phyloP scores from a whole-genome alignment of 495 filamentous ascomycete species.

The Trichoderma parareesei region DNA sequence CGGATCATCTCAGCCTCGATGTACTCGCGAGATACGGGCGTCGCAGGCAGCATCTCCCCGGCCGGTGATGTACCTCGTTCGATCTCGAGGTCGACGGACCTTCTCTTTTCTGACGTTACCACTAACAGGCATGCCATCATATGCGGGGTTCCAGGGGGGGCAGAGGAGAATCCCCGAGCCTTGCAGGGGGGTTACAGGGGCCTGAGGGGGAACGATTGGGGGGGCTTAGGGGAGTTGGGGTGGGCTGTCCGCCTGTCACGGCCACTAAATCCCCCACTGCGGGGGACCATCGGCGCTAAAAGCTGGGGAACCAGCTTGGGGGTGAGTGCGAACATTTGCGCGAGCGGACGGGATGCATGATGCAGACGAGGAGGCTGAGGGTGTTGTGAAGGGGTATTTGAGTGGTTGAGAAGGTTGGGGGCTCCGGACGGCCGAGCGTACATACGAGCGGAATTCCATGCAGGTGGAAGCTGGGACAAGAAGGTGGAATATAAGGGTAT shows the following conservation, averaged over 20 bases:
- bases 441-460: neutral
- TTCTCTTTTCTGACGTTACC: slow-evolving; percentile 9
- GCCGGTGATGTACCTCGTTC: neutral
- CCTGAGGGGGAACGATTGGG: neutral
- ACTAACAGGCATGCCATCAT: neutral
- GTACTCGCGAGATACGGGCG: neutral
- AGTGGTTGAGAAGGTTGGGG: neutral
- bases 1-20: neutral
- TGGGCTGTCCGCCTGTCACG: neutral
- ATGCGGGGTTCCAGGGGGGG: neutral
- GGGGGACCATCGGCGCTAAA: slow-evolving; percentile 13
- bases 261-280: slow-evolving; percentile 6
- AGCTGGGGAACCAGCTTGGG: slow-evolving; percentile 1
- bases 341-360: neutral
- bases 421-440: slow-evolving; percentile 5
- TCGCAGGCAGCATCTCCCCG: neutral
- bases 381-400: neutral
- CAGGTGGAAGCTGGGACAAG: neutral
- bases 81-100: neutral
- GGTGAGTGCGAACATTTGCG: neutral
- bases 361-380: neutral
- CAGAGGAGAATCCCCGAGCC: neutral
- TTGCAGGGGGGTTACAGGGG: neutral
- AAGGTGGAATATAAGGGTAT: too few relatives aligned
- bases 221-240: neutral